These are phyloP conservation scores for Dioszegia aurantiaca DNA, from an alignment of 768 basidiomycete species.

Conservation along the genomic window DNA sequence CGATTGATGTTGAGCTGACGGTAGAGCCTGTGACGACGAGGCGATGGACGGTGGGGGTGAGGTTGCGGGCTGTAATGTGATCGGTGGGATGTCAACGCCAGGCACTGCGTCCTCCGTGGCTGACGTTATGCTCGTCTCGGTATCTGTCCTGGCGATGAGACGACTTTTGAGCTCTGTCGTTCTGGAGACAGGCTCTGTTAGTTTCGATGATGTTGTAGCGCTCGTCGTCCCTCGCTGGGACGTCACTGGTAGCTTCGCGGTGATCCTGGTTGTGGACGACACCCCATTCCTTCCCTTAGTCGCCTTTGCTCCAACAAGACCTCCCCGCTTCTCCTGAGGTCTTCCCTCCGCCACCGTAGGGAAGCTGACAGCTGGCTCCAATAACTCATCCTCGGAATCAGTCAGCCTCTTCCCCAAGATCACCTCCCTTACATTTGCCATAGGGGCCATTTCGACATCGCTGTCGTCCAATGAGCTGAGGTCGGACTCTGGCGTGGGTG, in stretches of 20 bases:
- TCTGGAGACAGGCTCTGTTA: too few species aligned
- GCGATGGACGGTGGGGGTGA: slow-evolving; percentile 5
- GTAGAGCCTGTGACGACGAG: background rate
- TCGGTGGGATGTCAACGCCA: background rate
- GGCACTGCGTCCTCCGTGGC: background rate
- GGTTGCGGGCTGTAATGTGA: slow-evolving; percentile 6
- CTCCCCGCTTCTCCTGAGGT: background rate
- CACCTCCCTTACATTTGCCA: background rate
- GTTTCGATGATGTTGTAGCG: too few species aligned
- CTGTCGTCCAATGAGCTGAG: background rate
- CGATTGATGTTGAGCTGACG: background rate
- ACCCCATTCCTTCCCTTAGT: background rate
- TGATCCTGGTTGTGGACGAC: too few species aligned
- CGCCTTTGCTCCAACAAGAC: background rate
- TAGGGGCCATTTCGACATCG: background rate
- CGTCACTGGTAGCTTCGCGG: too few species aligned
- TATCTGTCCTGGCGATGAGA: background rate
- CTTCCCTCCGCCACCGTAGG: too few species aligned
- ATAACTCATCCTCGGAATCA: background rate
- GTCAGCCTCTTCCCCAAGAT: background rate
- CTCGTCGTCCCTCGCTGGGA: too few species aligned
- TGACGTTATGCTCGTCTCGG: slow-evolving; percentile 8
- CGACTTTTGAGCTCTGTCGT: background rate
- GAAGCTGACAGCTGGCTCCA: too few species aligned
- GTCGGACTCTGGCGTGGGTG: background rate